Base-by-base conservation (phyloP, 768 basidiomycete species). In the Termitomyces titanicus region DNA sequence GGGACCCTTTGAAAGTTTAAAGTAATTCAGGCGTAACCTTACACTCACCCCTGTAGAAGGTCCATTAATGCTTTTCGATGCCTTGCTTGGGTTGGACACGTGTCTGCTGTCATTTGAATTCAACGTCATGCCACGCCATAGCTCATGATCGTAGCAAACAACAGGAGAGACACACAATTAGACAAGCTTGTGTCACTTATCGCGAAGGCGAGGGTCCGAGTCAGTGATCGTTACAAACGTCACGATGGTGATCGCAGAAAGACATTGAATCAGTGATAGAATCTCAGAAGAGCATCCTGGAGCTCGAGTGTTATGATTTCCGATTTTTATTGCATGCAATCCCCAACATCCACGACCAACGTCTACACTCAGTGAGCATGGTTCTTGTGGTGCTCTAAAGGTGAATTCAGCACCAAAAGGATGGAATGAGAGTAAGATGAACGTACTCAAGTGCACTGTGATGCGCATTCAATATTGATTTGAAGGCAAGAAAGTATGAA, bases 321-420 rank as follows among this genome's bases (percentile, higher is more conserved):
- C 46, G 55, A 50, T 31, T 47, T 62, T 59, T 60, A 64, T 58
- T 51, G 46, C 56, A 47, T 29, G 17, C 45, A 42, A 54, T 31
- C 33, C 47, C 52, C 51, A 40, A 57, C 45, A 43, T 37, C 54
- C 58, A 51, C 20, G 34, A 43, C 44, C 49, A 48, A 48, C 24
- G 34, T 53, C 47, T 55, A 59, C 58, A 40, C 49, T 63, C 75
- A 93, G 73, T 93, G 92, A n/a, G 85, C 74, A 70, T 89, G 85
- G 77, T 93, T 91, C 82, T 93, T 92, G 83, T 92, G 89, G 74
- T 92, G 88, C 71, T 92, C 91, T 92, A 66, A 17, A 54, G 56
- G 57, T 35, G 47, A 38, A 42, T 56, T 73, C 56, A 75, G 70
- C 40, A 61, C 39, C 12, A 47, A 22, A 56, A 18, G 6, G 11